Conservation (phyloP, 2,329 filamentous ascomycete species). For the Byssothecium circinans region DNA sequence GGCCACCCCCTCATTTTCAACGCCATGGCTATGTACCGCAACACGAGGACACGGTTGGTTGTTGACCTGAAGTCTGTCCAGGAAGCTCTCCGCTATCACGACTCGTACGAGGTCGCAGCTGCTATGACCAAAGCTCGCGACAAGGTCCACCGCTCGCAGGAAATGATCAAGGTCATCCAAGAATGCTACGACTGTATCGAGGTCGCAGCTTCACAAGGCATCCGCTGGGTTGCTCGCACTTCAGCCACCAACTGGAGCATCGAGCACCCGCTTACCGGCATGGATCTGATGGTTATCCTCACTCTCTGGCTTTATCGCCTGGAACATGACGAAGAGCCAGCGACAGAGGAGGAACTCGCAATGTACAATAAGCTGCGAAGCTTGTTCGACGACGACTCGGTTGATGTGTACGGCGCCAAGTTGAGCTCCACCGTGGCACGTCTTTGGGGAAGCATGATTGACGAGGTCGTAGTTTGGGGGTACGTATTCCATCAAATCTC, state of each 20-base stretch:
- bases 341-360: constrained; percentile 76
- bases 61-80: constrained; percentile 96
- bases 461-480: constrained; percentile 99
- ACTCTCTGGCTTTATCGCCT: constrained; percentile 98
- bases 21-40: constrained; percentile 94
- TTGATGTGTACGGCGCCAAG: constrained; percentile 78
- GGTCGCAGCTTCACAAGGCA: constrained; percentile 88
- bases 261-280: constrained; percentile 92
- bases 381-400: constrained; percentile 87
- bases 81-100: constrained; percentile 94
- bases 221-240: constrained; percentile 96
- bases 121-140: constrained; percentile 95
- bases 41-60: constrained; percentile 86
- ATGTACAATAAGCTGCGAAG: constrained; percentile 94
- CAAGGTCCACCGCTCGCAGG: constrained; percentile 88
- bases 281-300: constrained; percentile 97
- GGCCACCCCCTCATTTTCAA: constrained; percentile 97
- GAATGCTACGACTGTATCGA: constrained; percentile 98
- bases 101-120: constrained; percentile 93
- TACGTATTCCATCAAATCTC: constrained; percentile 65
- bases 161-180: constrained; percentile 98
- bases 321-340: constrained; percentile 96
- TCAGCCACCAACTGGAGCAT: constrained; percentile 99
- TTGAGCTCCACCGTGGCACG: constrained; percentile 93
- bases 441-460: constrained; percentile 96